Conservation (phyloP, 768 basidiomycete species). For the Boletus coccyginus region DNA sequence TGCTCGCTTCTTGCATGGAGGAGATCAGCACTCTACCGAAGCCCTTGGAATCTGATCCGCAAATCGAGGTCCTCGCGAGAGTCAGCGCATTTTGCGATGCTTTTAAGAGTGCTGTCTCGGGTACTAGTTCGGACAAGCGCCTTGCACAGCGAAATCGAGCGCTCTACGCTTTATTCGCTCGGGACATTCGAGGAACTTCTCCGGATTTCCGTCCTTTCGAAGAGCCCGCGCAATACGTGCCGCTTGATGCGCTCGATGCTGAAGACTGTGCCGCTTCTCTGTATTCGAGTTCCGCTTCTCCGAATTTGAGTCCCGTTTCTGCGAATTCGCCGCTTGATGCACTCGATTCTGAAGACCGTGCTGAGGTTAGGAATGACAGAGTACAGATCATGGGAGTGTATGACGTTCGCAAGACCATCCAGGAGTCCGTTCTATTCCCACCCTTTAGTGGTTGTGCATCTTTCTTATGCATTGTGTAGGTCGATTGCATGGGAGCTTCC, state of each 20-base stretch:
- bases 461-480: slow-evolving; percentile 22
- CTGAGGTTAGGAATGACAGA: not conserved
- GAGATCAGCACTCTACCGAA: slow-evolving; percentile 42
- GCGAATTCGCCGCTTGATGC: slow-evolving; percentile 9
- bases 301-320: too few relatives aligned
- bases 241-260: slow-evolving; percentile 11
- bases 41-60: slow-evolving; percentile 36
- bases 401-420: slow-evolving; percentile 36
- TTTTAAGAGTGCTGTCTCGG: slow-evolving; percentile 33
- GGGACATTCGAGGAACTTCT: slow-evolving; percentile 35
- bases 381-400: slow-evolving; percentile 26
- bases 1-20: slow-evolving; percentile 34
- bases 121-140: slow-evolving; percentile 31
- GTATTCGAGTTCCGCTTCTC: too few relatives aligned
- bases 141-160: slow-evolving; percentile 37
- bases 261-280: not conserved
- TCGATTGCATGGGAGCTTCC: slow-evolving; percentile 44
- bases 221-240: not conserved
- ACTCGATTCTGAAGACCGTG: slow-evolving; percentile 7
- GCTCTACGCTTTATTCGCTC: slow-evolving; percentile 34
- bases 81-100: slow-evolving; percentile 46
- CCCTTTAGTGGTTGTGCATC: not conserved
- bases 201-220: slow-evolving; percentile 42
- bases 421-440: slow-evolving; percentile 26
- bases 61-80: slow-evolving; percentile 43